Evolutionary conservation across 75 land plant genomes (phyloP), one percentile per base, ranked within the genome.

Genomic region (Cryptomeria japonica): DNA sequence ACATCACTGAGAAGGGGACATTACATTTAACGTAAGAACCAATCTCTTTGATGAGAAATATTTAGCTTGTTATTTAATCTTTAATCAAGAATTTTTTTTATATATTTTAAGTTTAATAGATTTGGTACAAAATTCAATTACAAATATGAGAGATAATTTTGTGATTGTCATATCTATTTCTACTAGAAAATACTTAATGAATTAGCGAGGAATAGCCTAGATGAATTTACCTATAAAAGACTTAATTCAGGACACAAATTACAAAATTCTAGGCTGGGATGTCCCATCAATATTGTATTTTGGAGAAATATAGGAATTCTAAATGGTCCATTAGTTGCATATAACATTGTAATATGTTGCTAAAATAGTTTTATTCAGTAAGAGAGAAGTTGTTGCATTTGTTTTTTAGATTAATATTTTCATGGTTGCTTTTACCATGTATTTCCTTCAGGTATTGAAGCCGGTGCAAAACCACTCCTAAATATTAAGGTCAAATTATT

Each of bases 401-500:
- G 5, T 4, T 51, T 47, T 84, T 47, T 0, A 47, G 34, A 32
- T 84, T 51, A 15, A 47, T 13, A 51, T 47, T 84, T 51, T 51
- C 53, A 47, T 49, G 34, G 10, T 84, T 51, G 36, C 34, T 47
- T 51, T 3, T n/a, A 31, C 58, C 14, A 7, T 46, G 19, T 84
- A 18, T 38, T 88, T 61, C 58, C 37, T 19, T 85, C 88, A 90
- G 91, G 88, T 14, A 90, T 86, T 37, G 46, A 82, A 86, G 91
- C 78, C 89, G 91, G 91, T 56, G 84, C 80, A 49, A 86, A 86
- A 53, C 91, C 91, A 78, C 78, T 73, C 42, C 64, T 90, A 73
- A 90, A 89, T 47, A 68, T 90, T 87, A 88, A 90, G 91, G 91
- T 90, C 32, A 46, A 13, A 25, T 19, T 44, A 6, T 38, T 85